phyloP scores from a whole-genome alignment of 495 filamentous ascomycete genomes.

The Trichoderma virens region DNA sequence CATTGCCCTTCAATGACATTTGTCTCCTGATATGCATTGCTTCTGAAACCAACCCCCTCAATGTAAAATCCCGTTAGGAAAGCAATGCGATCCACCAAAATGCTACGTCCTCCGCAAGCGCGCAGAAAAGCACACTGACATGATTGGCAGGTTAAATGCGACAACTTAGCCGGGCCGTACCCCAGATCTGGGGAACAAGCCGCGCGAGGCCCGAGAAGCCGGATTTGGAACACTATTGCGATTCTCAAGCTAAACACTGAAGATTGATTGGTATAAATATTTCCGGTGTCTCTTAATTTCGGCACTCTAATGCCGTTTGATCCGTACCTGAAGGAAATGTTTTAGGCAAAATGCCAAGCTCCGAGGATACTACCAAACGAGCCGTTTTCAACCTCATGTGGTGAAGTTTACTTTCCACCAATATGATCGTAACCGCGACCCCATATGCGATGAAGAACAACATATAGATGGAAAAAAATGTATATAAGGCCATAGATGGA shows the following conservation, averaged over 20 bases:
- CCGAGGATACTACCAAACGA: neutral
- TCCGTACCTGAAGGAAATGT: neutral
- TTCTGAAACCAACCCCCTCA: neutral
- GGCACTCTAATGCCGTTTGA: constrained; percentile 2
- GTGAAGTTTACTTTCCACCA: neutral
- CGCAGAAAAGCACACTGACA: neutral
- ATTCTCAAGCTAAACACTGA: neutral
- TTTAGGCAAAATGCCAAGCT: constrained; percentile 5
- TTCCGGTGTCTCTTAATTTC: neutral
- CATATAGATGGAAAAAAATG: neutral
- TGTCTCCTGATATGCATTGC: neutral
- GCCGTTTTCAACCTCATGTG: neutral
- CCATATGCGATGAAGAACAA: neutral
- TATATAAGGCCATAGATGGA: neutral
- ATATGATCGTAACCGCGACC: neutral
- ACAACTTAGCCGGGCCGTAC: constrained; percentile 1
- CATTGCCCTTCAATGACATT: no score
- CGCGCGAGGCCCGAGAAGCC: neutral
- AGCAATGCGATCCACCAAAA: neutral
- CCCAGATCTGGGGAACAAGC: neutral
- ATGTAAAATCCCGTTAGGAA: neutral
- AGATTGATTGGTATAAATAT: neutral
- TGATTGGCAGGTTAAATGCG: constrained; percentile 5
- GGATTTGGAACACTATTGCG: neutral
- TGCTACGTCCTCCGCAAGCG: neutral